Evolutionary conservation across 2,329 filamentous ascomycete genomes (phyloP).

Genomic region (Microsporum canis): DNA sequence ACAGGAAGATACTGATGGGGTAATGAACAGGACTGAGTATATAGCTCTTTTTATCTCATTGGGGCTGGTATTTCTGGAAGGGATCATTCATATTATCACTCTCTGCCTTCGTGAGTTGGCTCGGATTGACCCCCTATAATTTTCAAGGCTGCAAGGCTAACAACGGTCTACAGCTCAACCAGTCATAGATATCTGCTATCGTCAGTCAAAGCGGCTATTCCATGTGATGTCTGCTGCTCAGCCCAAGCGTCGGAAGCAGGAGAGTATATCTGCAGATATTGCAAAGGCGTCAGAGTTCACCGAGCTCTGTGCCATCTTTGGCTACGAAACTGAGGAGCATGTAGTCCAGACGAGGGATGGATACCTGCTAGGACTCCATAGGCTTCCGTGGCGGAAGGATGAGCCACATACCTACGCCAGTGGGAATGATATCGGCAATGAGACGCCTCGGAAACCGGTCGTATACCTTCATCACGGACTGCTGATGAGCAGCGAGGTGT

Average conservation of each 20-base stretch:
- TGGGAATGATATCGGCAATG: conserved; percentile 39
- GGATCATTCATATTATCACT: conserved; percentile 72
- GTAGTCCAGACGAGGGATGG: conserved; percentile 90
- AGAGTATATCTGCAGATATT: conserved; percentile 61
- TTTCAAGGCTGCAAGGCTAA: background rate
- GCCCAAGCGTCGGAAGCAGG: conserved; percentile 52
- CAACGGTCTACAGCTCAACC: conserved; percentile 50
- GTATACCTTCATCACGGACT: conserved; percentile 92
- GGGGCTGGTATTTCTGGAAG: conserved; percentile 69
- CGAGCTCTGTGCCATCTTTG: conserved; percentile 82
- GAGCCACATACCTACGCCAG: conserved; percentile 69
- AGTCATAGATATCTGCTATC: conserved; percentile 72
- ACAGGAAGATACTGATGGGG: background rate
- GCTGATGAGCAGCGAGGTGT: conserved; percentile 98
- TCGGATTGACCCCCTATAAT: background rate
- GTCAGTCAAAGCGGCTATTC: conserved; percentile 69
- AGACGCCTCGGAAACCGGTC: conserved; percentile 65
- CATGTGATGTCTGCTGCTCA: conserved; percentile 63
- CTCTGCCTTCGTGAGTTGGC: conserved; percentile 65
- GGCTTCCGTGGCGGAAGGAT: conserved; percentile 69
- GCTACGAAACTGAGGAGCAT: conserved; percentile 91
- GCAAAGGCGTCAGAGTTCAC: conserved; percentile 84
- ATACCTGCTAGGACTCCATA: conserved; percentile 80
- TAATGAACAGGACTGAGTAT: conserved; percentile 60
- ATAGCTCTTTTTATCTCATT: conserved; percentile 76